These are phyloP conservation scores for Cadophora malorum DNA, from an alignment of 2,329 filamentous ascomycete genomes.

Conservation along the genomic window DNA sequence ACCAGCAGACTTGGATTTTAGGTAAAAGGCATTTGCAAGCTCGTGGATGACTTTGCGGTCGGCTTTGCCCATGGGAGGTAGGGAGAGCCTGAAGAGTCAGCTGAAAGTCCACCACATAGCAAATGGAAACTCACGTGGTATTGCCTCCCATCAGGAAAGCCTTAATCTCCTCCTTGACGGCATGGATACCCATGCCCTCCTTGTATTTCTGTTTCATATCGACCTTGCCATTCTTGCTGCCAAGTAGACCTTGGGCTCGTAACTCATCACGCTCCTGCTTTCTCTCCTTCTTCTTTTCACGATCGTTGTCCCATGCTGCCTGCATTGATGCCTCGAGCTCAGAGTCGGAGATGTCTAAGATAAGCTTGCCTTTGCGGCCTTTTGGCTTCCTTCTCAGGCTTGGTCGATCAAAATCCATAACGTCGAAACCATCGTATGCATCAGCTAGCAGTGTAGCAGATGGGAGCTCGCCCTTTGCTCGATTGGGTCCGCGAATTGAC, in stretches of 20 bases:
- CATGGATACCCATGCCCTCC: slow-evolving; percentile 71
- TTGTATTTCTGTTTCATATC: slow-evolving; percentile 73
- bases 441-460: slow-evolving; percentile 61
- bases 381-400: slow-evolving; percentile 71
- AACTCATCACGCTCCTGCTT: slow-evolving; percentile 75
- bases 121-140: slow-evolving; percentile 61
- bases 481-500: slow-evolving; percentile 37
- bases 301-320: slow-evolving; percentile 69
- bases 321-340: slow-evolving; percentile 69
- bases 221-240: slow-evolving; percentile 58
- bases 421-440: slow-evolving; percentile 71
- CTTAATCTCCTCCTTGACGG: slow-evolving; percentile 76
- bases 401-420: slow-evolving; percentile 82
- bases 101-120: neutral
- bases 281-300: slow-evolving; percentile 71
- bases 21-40: slow-evolving; percentile 73
- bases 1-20: slow-evolving; percentile 86
- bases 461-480: slow-evolving; percentile 52
- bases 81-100: slow-evolving; percentile 60
- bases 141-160: slow-evolving; percentile 70
- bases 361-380: slow-evolving; percentile 60
- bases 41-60: slow-evolving; percentile 82
- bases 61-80: slow-evolving; percentile 85
- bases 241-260: slow-evolving; percentile 69
- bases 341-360: slow-evolving; percentile 65